A percentile compares a stretch with the other conserved stretches of the same genome.
Evolutionary conservation across 2,329 filamentous ascomycete species (phyloP).

Genomic region (Fusarium paranaense): DNA sequence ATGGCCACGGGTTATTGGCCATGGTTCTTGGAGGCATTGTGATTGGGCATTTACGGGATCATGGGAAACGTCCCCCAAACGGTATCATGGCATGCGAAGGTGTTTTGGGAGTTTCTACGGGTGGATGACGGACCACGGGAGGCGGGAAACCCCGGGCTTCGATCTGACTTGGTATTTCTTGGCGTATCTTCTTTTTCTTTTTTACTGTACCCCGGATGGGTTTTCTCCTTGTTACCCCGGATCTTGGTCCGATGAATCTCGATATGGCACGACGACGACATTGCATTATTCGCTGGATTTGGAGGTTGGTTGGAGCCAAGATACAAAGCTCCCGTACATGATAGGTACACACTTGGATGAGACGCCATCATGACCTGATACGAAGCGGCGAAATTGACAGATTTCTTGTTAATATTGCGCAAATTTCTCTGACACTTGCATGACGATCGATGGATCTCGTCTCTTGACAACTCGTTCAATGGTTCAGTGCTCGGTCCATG

Average conservation of each 20-base stretch:
- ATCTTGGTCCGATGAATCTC: slow-evolving; percentile 22
- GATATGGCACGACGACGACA: slow-evolving; percentile 28
- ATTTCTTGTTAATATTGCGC: slow-evolving; percentile 21
- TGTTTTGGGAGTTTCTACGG: slow-evolving; percentile 30
- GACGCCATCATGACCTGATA: slow-evolving; percentile 40
- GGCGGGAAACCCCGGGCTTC: slow-evolving; percentile 18
- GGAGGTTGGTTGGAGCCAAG: slow-evolving; percentile 7
- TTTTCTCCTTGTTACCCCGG: slow-evolving; percentile 6
- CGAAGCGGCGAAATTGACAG: slow-evolving; percentile 36
- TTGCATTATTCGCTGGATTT: slow-evolving; percentile 22
- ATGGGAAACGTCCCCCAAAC: slow-evolving; percentile 11
- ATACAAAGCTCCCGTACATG: slow-evolving; percentile 11
- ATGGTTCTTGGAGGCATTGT: slow-evolving; percentile 12
- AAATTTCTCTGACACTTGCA: slow-evolving; percentile 15
- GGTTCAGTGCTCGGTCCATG: slow-evolving; percentile 13
- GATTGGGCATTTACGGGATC: slow-evolving; percentile 22
- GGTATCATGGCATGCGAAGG: slow-evolving; percentile 35
- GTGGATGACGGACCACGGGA: background rate
- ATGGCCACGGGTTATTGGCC: background rate
- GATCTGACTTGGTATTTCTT: slow-evolving; percentile 27
- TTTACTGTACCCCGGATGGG: slow-evolving; percentile 9
- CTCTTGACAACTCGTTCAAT: slow-evolving; percentile 27
- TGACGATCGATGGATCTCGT: background rate
- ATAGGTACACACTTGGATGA: slow-evolving; percentile 35
- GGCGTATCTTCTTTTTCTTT: slow-evolving; percentile 23